Percentiles rank a stretch among this genome's conserved stretches.
phyloP scores from a whole-genome alignment of 2,329 filamentous ascomycete species.

The Chaetomiaceae sp. region DNA sequence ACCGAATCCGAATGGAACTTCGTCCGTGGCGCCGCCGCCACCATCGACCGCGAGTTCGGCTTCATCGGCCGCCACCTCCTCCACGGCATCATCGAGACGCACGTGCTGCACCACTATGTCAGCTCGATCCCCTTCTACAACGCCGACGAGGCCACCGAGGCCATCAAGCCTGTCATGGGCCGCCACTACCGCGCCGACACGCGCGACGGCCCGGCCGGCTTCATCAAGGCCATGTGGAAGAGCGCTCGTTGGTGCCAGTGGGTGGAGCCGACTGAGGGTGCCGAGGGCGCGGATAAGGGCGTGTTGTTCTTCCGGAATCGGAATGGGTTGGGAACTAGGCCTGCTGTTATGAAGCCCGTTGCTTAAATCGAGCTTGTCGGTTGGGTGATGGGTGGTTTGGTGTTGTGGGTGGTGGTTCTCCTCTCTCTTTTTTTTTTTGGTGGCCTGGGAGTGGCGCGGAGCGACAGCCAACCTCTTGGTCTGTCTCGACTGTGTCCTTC shows the following conservation, averaged over 20 bases:
- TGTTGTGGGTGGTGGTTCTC: neutral
- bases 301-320: constrained; percentile 94
- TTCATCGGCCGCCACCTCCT: constrained; percentile 88
- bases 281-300: constrained; percentile 73
- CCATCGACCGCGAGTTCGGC: constrained; percentile 94
- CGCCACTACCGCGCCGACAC: constrained; percentile 86
- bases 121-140: constrained; percentile 96
- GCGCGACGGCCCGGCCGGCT: constrained; percentile 71
- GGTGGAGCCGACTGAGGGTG: constrained; percentile 86
- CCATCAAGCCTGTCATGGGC: constrained; percentile 94
- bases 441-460: too few relatives aligned
- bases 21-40: constrained; percentile 86
- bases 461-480: too few relatives aligned
- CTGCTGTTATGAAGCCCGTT: constrained; percentile 26
- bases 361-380: constrained; percentile 4
- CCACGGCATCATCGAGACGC: constrained; percentile 96
- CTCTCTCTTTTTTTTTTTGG: too few relatives aligned
- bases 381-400: neutral
- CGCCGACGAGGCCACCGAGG: constrained; percentile 88
- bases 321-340: constrained; percentile 71
- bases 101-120: constrained; percentile 97
- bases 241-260: constrained; percentile 88
- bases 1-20: constrained; percentile 83
- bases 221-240: constrained; percentile 77
- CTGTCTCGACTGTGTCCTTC: too few relatives aligned